Conservation (phyloP, 495 filamentous ascomycete species). For the Rostrohypoxylon terebratum region DNA sequence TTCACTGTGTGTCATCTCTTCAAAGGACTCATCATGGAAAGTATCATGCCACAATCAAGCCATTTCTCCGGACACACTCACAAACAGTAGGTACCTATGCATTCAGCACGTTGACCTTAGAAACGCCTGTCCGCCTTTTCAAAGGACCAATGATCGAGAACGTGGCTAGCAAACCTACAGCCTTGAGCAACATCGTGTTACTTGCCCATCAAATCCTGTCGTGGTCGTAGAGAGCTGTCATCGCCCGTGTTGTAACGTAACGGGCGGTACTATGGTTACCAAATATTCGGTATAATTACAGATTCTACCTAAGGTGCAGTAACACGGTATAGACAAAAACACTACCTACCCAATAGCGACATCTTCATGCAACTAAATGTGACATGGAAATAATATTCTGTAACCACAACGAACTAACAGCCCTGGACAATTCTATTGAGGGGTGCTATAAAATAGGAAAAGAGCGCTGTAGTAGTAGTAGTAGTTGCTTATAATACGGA, state of each 20-base stretch:
- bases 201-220: background rate
- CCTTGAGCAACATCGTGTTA: background rate
- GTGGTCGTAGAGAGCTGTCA: slow-evolving; percentile 14
- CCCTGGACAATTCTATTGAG: no score
- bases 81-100: background rate
- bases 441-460: background rate
- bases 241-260: slow-evolving; percentile 14
- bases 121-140: background rate
- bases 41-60: background rate
- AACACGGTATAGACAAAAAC: no score
- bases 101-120: background rate
- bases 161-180: background rate
- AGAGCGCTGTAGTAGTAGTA: background rate
- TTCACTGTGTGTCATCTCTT: background rate
- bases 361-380: background rate
- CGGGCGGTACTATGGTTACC: background rate
- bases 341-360: background rate
- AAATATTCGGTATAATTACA: background rate
- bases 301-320: no score
- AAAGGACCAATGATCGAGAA: background rate
- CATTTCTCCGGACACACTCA: background rate
- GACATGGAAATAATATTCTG: no score
- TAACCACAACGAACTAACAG: no score
- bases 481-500: no score
- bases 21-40: background rate